Base-by-base conservation (phyloP, 139 green algal species). In the Chlamydomonas sphaeroides region DNA sequence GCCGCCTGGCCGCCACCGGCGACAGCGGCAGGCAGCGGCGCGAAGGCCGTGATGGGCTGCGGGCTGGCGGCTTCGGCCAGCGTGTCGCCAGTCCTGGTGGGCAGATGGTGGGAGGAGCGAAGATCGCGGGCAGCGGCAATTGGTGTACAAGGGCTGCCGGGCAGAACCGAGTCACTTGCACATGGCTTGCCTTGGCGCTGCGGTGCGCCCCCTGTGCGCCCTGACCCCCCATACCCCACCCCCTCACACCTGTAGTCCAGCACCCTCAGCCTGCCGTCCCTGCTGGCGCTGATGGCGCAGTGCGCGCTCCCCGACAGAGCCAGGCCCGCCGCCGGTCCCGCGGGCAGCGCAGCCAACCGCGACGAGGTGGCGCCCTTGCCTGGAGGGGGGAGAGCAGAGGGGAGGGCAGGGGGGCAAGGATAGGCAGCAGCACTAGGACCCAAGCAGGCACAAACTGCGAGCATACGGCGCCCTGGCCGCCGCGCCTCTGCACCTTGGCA, bases 241-340 rank as follows among this genome's bases (percentile, higher is more conserved):
- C n/a, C 33, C 6, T 32, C 42, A 20, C 42, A 91, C 86, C 77
- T 76, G 78, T 93, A 95, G 80, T 95, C 88, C 59, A 92, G 88
- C 20, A 89, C 85, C 1, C 88, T 72, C 5, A 97, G 81, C 5
- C 78, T 83, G 14, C 92, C 91, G 78, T 94, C 92, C 25, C 63
- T 65, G 28, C 86, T 87, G 4, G 85, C 89, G 11, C 90, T 93
- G 39, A 94, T 42, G 20, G 87, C 87, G 25, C 86, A 35, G 80
- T 95, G 89, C 26, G 81, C 77, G 32, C 33, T 30, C 5, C 88
- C 80, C 1, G 78, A 91, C 17, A 85, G 33, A 1, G 79, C 71
- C 42, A 93, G n/a, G 8, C 91, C 92, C 36, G 86, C 69, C 45
- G 96, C 85, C 11, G 76, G 69, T 1, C 92, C 92, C 7, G 86